Percentiles rank a stretch among this genome's conserved stretches.
These are phyloP conservation scores for Harrya chromipes DNA, from an alignment of 768 basidiomycete species.

Conservation along the genomic window DNA sequence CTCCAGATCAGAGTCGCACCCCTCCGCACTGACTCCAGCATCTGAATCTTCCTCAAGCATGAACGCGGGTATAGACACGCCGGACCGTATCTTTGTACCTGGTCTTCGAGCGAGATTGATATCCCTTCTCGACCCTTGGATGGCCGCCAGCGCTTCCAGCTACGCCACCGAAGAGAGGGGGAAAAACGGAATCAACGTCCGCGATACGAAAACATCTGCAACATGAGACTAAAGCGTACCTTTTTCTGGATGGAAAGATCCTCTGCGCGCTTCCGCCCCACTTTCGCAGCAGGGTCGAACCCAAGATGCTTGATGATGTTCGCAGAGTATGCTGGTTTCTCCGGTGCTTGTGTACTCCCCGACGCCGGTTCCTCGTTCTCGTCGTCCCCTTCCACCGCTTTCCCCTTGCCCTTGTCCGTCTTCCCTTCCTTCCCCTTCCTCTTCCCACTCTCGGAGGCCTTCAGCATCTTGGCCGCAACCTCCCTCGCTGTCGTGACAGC, in stretches of 20 bases:
- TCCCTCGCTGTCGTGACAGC: slow-evolving; percentile 61
- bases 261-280: slow-evolving; percentile 42
- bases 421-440: slow-evolving; percentile 9
- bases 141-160: slow-evolving; percentile 54
- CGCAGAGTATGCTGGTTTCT: slow-evolving; percentile 59
- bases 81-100: slow-evolving; percentile 62
- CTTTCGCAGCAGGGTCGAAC: slow-evolving; percentile 70
- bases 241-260: slow-evolving; percentile 51
- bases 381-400: slow-evolving; percentile 6
- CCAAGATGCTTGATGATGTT: slow-evolving; percentile 68
- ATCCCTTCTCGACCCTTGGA: slow-evolving; percentile 48
- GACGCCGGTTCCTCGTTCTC: slow-evolving; percentile 17
- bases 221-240: slow-evolving; percentile 35
- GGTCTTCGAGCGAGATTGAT: slow-evolving; percentile 62
- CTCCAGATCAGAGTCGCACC: slow-evolving; percentile 13
- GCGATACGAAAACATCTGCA: not conserved
- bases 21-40: not conserved
- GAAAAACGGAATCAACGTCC: not conserved
- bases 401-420: slow-evolving; percentile 16
- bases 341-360: slow-evolving; percentile 1
- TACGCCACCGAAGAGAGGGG: slow-evolving; percentile 22
- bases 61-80: slow-evolving; percentile 43
- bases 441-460: slow-evolving; percentile 16
- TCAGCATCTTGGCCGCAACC: slow-evolving; percentile 32
- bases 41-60: slow-evolving; percentile 15